These are phyloP conservation scores for Porcisia hertigi DNA, from an alignment of 208 protist genomes.

Conservation along the genomic window DNA sequence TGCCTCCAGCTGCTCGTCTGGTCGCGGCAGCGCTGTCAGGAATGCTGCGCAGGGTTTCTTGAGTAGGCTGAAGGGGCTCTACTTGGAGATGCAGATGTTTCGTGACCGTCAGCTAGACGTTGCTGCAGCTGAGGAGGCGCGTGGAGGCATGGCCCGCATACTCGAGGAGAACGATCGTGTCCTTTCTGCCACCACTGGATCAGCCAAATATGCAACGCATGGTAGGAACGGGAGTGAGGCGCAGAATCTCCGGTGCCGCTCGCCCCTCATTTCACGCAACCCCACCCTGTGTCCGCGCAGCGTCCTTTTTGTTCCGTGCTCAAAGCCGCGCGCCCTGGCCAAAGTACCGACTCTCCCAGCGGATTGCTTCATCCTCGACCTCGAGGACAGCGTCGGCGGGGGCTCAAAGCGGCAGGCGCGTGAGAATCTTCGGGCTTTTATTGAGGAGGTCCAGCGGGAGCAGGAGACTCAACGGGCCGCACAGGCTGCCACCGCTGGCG, in stretches of 20 bases:
- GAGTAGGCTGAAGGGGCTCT: slow-evolving; percentile 29
- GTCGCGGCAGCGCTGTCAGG: not conserved
- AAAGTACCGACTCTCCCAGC: slow-evolving; percentile 57
- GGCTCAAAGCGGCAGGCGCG: slow-evolving; percentile 53
- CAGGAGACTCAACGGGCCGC: not conserved
- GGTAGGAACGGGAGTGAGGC: not conserved
- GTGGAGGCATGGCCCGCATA: slow-evolving; percentile 10
- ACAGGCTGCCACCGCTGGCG: not conserved
- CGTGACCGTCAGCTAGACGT: slow-evolving; percentile 52
- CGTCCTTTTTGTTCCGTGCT: slow-evolving; percentile 74
- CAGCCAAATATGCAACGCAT: not conserved
- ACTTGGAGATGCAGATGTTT: slow-evolving; percentile 49
- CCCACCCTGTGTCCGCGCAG: slow-evolving; percentile 66
- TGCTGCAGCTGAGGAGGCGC: slow-evolving; percentile 12
- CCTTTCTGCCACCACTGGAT: not conserved
- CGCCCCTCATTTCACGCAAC: slow-evolving; percentile 47
- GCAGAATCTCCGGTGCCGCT: not conserved
- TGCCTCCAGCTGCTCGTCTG: not conserved
- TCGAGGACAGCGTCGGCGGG: slow-evolving; percentile 65
- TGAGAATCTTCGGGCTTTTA: slow-evolving; percentile 54
- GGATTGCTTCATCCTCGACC: slow-evolving; percentile 81
- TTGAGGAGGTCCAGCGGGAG: slow-evolving; percentile 37
- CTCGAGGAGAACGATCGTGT: slow-evolving; percentile 1
- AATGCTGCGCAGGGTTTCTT: slow-evolving; percentile 25
- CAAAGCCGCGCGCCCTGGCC: slow-evolving; percentile 51